A percentile compares a stretch with the other conserved stretches of the same genome.
Evolutionary conservation across 2,329 filamentous ascomycete genomes (phyloP).

Genomic region (Botrytis fragariae): DNA sequence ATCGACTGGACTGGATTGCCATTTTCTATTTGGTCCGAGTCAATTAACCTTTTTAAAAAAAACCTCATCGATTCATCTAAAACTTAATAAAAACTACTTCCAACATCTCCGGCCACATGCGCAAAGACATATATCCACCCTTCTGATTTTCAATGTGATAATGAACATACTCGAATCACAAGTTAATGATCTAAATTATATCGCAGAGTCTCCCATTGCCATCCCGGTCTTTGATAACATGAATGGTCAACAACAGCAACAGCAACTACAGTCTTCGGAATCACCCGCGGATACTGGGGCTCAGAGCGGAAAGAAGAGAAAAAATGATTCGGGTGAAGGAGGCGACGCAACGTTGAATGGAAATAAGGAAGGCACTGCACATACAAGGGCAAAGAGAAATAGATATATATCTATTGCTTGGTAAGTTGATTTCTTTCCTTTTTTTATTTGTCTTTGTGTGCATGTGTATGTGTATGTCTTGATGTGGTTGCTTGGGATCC

Average conservation of each 20-base stretch:
- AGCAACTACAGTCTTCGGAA: constrained; percentile 31
- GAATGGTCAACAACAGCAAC: constrained; percentile 28
- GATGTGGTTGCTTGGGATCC: neutral
- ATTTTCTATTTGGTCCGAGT: neutral
- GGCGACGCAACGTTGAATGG: constrained; percentile 21
- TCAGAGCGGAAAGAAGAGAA: constrained; percentile 38
- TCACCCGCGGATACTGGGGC: constrained; percentile 34
- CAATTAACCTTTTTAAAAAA: neutral
- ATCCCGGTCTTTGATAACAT: constrained; percentile 26
- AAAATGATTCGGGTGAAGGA: constrained; percentile 28
- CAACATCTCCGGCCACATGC: neutral
- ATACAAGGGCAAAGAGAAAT: constrained; percentile 40
- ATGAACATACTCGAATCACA: constrained; percentile 39
- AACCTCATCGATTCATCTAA: neutral
- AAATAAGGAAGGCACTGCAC: constrained; percentile 23
- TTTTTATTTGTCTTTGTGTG: neutral
- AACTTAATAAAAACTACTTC: neutral
- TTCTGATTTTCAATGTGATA: constrained; percentile 29
- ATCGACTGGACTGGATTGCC: neutral
- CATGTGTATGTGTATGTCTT: neutral
- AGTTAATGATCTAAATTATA: constrained; percentile 37
- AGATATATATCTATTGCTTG: constrained; percentile 41
- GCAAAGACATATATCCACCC: neutral
- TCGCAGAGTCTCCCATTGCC: constrained; percentile 36
- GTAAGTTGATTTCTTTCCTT: constrained; percentile 26